These are phyloP conservation scores for Oryza rufipogon DNA, from an alignment of 176 grass and related monocot species.

Conservation along the genomic window DNA sequence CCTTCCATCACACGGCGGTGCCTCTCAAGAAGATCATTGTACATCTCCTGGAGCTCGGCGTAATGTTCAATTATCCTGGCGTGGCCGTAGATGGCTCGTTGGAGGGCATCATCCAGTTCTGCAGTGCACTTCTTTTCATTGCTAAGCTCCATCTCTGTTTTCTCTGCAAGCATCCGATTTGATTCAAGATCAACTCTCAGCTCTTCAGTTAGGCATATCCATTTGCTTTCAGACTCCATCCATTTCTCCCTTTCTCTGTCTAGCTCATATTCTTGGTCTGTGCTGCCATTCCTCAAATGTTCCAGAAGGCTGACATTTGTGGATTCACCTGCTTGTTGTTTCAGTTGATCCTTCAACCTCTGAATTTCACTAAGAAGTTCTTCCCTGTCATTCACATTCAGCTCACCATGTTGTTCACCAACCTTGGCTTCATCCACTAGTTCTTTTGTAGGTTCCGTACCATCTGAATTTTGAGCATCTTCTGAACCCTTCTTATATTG, in stretches of 20 bases:
- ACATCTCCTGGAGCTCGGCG: constrained; percentile 85
- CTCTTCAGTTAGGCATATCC: constrained; percentile 92
- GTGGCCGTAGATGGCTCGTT: constrained; percentile 78
- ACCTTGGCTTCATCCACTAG: constrained; percentile 15
- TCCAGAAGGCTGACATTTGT: constrained; percentile 72
- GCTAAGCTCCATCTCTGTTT: constrained; percentile 67
- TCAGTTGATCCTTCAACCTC: constrained; percentile 59
- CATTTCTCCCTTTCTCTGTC: constrained; percentile 89
- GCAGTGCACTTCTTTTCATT: constrained; percentile 83
- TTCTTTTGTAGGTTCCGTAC: constrained; percentile 28
- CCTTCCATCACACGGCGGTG: constrained; percentile 84
- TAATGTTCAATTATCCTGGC: constrained; percentile 93
- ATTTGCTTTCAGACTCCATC: constrained; percentile 95
- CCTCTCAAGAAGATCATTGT: constrained; percentile 78
- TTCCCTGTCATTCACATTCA: constrained; percentile 44
- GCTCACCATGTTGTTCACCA: not conserved
- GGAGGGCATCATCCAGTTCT: constrained; percentile 87
- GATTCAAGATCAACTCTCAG: constrained; percentile 85
- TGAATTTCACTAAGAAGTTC: constrained; percentile 55
- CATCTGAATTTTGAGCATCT: constrained; percentile 46
- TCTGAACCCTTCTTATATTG: constrained; percentile 49
- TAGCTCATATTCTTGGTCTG: constrained; percentile 55
- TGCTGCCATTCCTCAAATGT: constrained; percentile 67
- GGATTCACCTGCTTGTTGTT: constrained; percentile 30
- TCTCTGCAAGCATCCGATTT: constrained; percentile 80